Percentiles rank a stretch among this genome's conserved stretches.
Conservation (phyloP, 2,329 filamentous ascomycete genomes). For the Diatrype stigma region DNA sequence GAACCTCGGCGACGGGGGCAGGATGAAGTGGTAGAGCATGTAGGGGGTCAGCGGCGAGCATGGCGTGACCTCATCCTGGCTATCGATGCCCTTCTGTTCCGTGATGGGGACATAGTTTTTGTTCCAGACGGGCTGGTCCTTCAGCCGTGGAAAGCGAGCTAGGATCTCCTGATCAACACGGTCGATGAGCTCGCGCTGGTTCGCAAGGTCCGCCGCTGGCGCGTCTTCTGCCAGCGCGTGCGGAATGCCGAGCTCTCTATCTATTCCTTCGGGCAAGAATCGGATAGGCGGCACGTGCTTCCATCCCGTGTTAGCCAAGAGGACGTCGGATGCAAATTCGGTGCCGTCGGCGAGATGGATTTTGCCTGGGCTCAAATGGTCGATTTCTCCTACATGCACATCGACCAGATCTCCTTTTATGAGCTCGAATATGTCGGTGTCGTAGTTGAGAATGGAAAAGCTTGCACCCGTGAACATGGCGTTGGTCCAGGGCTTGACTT, state of each 20-base stretch:
- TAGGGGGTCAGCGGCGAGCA: slow-evolving; percentile 28
- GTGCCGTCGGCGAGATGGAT: slow-evolving; percentile 42
- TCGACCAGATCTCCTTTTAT: slow-evolving; percentile 49
- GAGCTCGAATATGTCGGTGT: slow-evolving; percentile 50
- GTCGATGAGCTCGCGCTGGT: slow-evolving; percentile 32
- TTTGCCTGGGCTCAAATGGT: slow-evolving; percentile 35
- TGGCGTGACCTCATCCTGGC: slow-evolving; percentile 18
- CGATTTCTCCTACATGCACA: slow-evolving; percentile 52
- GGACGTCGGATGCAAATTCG: slow-evolving; percentile 40
- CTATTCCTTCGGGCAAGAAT: slow-evolving; percentile 41
- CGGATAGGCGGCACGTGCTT: slow-evolving; percentile 33
- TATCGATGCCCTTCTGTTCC: slow-evolving; percentile 24
- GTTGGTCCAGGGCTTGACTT: slow-evolving; percentile 49
- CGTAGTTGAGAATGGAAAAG: slow-evolving; percentile 58
- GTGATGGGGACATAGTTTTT: slow-evolving; percentile 40
- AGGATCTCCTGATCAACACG: slow-evolving; percentile 48
- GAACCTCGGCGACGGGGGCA: slow-evolving; percentile 33
- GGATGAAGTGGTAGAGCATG: slow-evolving; percentile 42
- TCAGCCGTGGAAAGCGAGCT: slow-evolving; percentile 44
- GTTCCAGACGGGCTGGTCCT: slow-evolving; percentile 41
- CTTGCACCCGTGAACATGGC: slow-evolving; percentile 51
- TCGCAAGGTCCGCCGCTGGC: slow-evolving; percentile 27
- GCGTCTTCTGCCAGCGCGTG: slow-evolving; percentile 22
- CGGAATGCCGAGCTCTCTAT: slow-evolving; percentile 44
- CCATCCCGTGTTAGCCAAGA: slow-evolving; percentile 58